Evolutionary conservation across 1,284 basidiomycete species (phyloP).

Genomic region (Papiliotrema nemorosa): DNA sequence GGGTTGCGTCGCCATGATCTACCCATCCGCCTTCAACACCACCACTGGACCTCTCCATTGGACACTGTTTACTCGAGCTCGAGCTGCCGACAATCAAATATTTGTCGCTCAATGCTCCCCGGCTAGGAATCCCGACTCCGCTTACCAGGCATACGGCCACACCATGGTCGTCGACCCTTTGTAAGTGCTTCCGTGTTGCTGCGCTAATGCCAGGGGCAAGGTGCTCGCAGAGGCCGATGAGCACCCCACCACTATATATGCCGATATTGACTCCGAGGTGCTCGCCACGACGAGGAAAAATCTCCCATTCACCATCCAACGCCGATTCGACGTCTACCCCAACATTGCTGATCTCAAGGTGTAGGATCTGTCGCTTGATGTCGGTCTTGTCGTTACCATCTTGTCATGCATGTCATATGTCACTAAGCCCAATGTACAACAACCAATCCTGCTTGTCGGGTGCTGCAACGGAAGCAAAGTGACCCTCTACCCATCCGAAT

Average conservation of each 20-base stretch:
- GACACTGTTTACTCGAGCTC: conserved; percentile 83
- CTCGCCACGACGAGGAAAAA: conserved; percentile 69
- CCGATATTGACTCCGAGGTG: conserved; percentile 70
- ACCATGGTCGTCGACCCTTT: conserved; percentile 84
- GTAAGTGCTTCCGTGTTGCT: conserved; percentile 53
- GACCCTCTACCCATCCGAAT: neutral
- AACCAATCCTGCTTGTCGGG: neutral
- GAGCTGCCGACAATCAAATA: conserved; percentile 94
- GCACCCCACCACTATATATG: conserved; percentile 74
- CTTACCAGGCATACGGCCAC: conserved; percentile 89
- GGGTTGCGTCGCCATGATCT: conserved; percentile 86
- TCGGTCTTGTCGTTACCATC: no score
- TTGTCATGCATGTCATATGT: no score
- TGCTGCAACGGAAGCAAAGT: neutral
- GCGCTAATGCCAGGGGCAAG: conserved; percentile 60
- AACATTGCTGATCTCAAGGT: conserved; percentile 66
- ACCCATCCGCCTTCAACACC: conserved; percentile 63
- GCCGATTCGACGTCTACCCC: conserved; percentile 86
- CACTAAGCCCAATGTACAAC: no score
- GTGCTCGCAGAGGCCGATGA: conserved; percentile 75
- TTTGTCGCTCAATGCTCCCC: conserved; percentile 95
- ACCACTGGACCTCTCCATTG: conserved; percentile 96
- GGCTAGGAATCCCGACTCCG: conserved; percentile 74
- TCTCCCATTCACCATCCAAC: conserved; percentile 81
- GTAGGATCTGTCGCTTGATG: no score